phyloP scores from a whole-genome alignment of 2,329 filamentous ascomycete species.

The Tympanopsis confertula region DNA sequence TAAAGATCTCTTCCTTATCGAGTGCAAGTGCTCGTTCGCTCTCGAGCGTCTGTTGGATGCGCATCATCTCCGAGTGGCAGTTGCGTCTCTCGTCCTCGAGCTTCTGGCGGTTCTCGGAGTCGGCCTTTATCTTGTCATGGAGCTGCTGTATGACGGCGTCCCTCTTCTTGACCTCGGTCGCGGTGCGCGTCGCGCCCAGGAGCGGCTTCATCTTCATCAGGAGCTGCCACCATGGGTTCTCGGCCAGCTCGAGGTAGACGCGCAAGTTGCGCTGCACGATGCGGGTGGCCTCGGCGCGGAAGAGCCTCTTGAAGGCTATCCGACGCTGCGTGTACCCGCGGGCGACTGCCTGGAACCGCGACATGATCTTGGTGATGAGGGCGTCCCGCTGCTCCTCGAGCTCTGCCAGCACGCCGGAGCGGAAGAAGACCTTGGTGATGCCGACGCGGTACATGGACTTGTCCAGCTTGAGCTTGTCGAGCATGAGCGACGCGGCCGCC shows the following conservation, averaged over 20 bases:
- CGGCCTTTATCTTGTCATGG: slow-evolving; percentile 70
- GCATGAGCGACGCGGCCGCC: slow-evolving; percentile 70
- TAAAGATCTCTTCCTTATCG: slow-evolving; percentile 98
- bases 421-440: slow-evolving; percentile 94
- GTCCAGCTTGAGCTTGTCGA: slow-evolving; percentile 84
- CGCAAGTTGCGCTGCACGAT: slow-evolving; percentile 94
- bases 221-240: slow-evolving; percentile 95
- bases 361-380: slow-evolving; percentile 87
- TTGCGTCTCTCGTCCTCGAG: slow-evolving; percentile 86
- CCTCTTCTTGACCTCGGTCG: slow-evolving; percentile 84
- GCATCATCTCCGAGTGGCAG: slow-evolving; percentile 74
- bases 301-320: slow-evolving; percentile 82
- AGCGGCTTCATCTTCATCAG: slow-evolving; percentile 92
- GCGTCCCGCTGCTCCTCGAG: slow-evolving; percentile 90
- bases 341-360: slow-evolving; percentile 81
- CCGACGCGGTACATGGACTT: slow-evolving; percentile 82
- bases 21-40: slow-evolving; percentile 86
- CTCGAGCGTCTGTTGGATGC: slow-evolving; percentile 86
- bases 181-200: slow-evolving; percentile 80
- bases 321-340: slow-evolving; percentile 81
- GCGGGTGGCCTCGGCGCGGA: slow-evolving; percentile 83
- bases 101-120: slow-evolving; percentile 62
- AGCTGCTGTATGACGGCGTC: slow-evolving; percentile 87
- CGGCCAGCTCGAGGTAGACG: slow-evolving; percentile 77
- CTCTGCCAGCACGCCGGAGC: slow-evolving; percentile 88